phyloP scores from a whole-genome alignment of 495 filamentous ascomycete genomes.

The Lasiosphaeria ovina region DNA sequence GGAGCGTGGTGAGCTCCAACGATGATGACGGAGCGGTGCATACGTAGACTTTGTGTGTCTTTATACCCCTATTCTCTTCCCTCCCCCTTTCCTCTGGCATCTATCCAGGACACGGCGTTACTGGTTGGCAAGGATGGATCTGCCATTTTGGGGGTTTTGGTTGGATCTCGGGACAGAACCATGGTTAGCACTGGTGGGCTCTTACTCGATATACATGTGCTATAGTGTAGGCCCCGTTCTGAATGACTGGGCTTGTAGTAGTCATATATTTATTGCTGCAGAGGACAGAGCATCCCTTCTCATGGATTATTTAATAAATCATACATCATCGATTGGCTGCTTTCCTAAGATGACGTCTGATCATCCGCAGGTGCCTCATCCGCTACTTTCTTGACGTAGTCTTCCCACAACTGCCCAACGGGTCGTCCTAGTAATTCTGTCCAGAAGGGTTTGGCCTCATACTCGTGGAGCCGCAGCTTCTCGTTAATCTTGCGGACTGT shows the following conservation, averaged over 20 bases:
- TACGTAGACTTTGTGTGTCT: slow-evolving; percentile 22
- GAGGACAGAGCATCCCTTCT: no score
- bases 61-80: background rate
- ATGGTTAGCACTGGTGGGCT: no score
- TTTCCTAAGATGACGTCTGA: slow-evolving; percentile 11
- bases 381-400: slow-evolving; percentile 49
- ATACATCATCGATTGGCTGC: background rate
- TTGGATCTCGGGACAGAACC: no score
- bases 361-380: slow-evolving; percentile 5
- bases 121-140: background rate
- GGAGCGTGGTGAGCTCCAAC: slow-evolving; percentile 65
- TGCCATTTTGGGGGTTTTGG: background rate
- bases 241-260: no score
- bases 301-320: no score
- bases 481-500: slow-evolving; percentile 75
- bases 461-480: slow-evolving; percentile 55
- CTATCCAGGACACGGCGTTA: background rate
- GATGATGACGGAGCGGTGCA: slow-evolving; percentile 33
- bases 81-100: background rate
- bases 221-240: no score
- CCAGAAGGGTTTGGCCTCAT: slow-evolving; percentile 69
- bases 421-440: slow-evolving; percentile 59
- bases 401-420: slow-evolving; percentile 69
- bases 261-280: no score
- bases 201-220: no score